Conservation (phyloP, 2,329 filamentous ascomycete genomes). For the Aspergillus phoenicis region DNA sequence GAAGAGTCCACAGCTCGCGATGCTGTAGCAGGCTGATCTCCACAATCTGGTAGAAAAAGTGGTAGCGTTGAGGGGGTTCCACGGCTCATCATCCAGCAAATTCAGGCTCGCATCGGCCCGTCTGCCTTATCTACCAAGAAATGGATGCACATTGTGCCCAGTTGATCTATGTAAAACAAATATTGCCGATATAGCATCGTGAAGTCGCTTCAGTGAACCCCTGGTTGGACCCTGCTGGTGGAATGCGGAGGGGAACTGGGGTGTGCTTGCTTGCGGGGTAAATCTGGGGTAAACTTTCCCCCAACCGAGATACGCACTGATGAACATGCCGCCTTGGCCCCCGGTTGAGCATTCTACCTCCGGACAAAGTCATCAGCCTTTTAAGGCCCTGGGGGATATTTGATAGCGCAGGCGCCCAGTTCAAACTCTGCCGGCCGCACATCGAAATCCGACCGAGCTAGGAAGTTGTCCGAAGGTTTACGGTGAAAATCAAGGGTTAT, state of each 20-base stretch:
- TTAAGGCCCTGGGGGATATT: no score
- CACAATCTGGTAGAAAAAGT: rapidly evolving
- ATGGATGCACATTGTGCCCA: background rate
- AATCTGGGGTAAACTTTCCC: background rate
- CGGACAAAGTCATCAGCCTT: background rate
- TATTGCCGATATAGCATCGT: background rate
- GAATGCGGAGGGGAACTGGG: background rate
- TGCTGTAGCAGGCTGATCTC: background rate
- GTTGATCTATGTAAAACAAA: no score
- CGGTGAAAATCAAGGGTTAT: no score
- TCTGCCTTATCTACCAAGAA: background rate
- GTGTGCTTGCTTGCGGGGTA: background rate
- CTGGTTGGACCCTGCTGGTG: background rate
- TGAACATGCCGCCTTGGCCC: background rate
- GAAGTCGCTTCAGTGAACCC: background rate
- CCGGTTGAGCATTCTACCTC: constrained; percentile 2
- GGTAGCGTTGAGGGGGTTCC: background rate
- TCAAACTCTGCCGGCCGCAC: background rate
- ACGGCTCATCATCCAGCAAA: background rate
- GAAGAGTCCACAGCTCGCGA: background rate
- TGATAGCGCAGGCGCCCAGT: background rate
- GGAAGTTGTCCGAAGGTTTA: no score
- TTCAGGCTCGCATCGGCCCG: background rate
- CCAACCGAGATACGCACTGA: background rate
- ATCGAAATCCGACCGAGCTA: no score